phyloP scores from a whole-genome alignment of 1,284 basidiomycete species.

The Papiliotrema laurentii region DNA sequence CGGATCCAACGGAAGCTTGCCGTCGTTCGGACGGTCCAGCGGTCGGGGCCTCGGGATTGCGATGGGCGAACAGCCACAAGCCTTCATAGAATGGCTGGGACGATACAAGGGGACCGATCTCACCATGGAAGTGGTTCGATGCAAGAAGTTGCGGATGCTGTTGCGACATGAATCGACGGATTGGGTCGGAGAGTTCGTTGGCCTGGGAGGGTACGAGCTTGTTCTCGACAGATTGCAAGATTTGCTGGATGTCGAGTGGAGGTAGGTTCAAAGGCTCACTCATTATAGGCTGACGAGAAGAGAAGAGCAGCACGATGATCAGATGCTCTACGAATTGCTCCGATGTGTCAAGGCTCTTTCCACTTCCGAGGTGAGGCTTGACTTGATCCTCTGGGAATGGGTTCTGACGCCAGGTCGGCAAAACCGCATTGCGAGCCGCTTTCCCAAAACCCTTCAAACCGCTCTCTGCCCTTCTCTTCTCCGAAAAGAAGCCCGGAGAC shows the following conservation, averaged over 20 bases:
- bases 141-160: slow-evolving; percentile 54
- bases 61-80: slow-evolving; percentile 34
- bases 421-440: slow-evolving; percentile 66
- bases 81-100: slow-evolving; percentile 33
- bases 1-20: slow-evolving; percentile 10
- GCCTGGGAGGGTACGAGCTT: slow-evolving; percentile 75
- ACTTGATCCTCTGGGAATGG: not conserved
- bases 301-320: slow-evolving; percentile 96
- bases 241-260: slow-evolving; percentile 91
- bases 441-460: slow-evolving; percentile 82
- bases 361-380: slow-evolving; percentile 65
- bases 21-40: slow-evolving; percentile 8
- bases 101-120: slow-evolving; percentile 36
- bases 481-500: slow-evolving; percentile 96
- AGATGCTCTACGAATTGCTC: slow-evolving; percentile 84
- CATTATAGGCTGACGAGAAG: slow-evolving; percentile 48
- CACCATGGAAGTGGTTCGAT: slow-evolving; percentile 41
- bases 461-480: slow-evolving; percentile 78
- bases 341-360: slow-evolving; percentile 90
- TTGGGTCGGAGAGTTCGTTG: slow-evolving; percentile 90
- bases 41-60: slow-evolving; percentile 28
- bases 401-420: slow-evolving; percentile 37
- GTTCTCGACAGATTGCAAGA: slow-evolving; percentile 84
- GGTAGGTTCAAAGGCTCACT: slow-evolving; percentile 53
- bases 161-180: slow-evolving; percentile 77